phyloP scores from a whole-genome alignment of 2,329 filamentous ascomycete genomes.

The Macrophomina tecta region DNA sequence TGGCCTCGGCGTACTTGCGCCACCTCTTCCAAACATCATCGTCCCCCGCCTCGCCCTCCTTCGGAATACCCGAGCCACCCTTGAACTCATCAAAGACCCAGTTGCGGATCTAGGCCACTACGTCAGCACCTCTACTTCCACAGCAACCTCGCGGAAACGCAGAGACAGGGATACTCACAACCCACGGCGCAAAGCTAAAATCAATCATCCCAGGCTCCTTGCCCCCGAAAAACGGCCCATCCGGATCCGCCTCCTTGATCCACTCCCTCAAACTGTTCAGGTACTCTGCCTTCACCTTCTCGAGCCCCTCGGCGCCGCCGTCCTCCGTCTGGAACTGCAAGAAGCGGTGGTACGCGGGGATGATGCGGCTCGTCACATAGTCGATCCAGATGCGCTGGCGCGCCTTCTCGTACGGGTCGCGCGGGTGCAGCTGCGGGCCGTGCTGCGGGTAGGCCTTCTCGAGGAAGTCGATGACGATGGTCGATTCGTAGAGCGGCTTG shows the following conservation, averaged over 20 bases:
- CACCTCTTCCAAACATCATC: conserved; percentile 68
- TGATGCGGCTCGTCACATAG: conserved; percentile 69
- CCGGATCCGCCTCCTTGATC: conserved; percentile 64
- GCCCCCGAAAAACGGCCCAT: conserved; percentile 73
- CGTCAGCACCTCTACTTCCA: background rate
- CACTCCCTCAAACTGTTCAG: conserved; percentile 65
- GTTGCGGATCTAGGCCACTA: conserved; percentile 50
- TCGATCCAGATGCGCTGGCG: conserved; percentile 75
- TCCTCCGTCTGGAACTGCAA: conserved; percentile 51
- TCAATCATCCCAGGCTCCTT: conserved; percentile 70
- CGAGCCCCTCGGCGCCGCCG: conserved; percentile 44
- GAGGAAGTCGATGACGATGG: conserved; percentile 75
- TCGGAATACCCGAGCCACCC: conserved; percentile 58
- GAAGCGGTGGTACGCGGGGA: conserved; percentile 72
- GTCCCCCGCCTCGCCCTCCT: conserved; percentile 56
- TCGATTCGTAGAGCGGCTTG: conserved; percentile 74
- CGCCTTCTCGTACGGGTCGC: conserved; percentile 69
- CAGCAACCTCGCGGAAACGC: background rate
- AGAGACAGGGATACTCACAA: conserved; percentile 46
- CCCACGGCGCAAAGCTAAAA: conserved; percentile 75
- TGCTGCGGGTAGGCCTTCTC: conserved; percentile 69
- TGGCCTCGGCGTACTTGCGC: conserved; percentile 67
- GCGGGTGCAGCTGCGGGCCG: conserved; percentile 61
- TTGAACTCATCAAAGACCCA: conserved; percentile 82
- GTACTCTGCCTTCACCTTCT: conserved; percentile 64